Conservation (phyloP, 176 grass and related monocot genomes). For the Secale cereale region DNA sequence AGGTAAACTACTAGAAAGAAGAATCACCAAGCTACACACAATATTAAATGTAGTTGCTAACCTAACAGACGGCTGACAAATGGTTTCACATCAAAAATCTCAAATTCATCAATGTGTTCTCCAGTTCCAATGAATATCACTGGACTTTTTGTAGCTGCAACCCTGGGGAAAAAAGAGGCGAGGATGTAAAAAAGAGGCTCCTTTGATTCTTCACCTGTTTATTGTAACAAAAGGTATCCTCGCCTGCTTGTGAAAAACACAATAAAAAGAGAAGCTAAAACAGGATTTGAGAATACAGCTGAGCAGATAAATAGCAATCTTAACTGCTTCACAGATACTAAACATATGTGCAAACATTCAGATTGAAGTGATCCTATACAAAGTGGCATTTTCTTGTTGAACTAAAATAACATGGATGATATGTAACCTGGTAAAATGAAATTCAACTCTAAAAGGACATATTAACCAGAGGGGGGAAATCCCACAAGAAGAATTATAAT, state of each 20-base stretch:
- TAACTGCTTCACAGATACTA: neutral
- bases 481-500: neutral
- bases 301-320: neutral
- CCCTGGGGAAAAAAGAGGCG: constrained; percentile 37
- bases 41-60: constrained; percentile 26
- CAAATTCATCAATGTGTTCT: constrained; percentile 88
- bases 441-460: neutral
- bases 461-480: neutral
- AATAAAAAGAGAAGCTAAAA: neutral
- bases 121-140: constrained; percentile 97
- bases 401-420: neutral
- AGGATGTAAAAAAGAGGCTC: neutral
- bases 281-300: neutral
- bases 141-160: constrained; percentile 85
- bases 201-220: neutral
- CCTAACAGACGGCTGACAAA: constrained; percentile 93
- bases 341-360: neutral
- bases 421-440: neutral
- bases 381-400: neutral
- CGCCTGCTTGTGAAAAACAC: neutral
- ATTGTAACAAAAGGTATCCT: neutral
- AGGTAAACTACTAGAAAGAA: constrained; percentile 23
- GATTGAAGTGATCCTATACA: neutral
- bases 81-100: constrained; percentile 85
- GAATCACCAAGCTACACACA: neutral